phyloP scores from a whole-genome alignment of 2,329 filamentous ascomycete genomes.

The Aspergillus pseudotamarii region DNA sequence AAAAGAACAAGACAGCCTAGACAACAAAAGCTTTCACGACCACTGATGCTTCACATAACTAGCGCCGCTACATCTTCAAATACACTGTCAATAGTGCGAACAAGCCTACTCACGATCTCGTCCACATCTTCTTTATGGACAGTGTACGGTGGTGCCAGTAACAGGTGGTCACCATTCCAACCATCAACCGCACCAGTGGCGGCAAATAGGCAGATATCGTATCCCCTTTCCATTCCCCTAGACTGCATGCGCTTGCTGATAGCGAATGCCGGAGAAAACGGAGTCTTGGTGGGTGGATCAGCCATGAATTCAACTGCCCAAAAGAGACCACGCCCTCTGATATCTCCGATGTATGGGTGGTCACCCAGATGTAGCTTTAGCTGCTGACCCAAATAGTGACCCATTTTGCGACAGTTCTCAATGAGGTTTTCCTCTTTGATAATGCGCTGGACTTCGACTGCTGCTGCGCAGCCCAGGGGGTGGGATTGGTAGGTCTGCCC shows the following conservation, averaged over 20 bases:
- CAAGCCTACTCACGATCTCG: constrained; percentile 4
- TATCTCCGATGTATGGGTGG: constrained; percentile 50
- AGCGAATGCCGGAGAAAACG: background rate
- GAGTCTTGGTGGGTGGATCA: constrained; percentile 14
- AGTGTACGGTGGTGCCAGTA: constrained; percentile 8
- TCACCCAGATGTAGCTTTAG: constrained; percentile 30
- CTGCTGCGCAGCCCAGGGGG: constrained; percentile 55
- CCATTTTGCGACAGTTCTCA: constrained; percentile 32
- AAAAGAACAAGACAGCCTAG: background rate
- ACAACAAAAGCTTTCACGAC: background rate
- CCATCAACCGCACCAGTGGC: constrained; percentile 14
- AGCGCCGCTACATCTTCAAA: constrained; percentile 1
- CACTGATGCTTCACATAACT: background rate
- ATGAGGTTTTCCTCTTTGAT: constrained; percentile 59
- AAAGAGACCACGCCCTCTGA: constrained; percentile 59
- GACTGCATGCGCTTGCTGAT: constrained; percentile 7
- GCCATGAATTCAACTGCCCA: constrained; percentile 45
- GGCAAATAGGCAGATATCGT: constrained; percentile 9
- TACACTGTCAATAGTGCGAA: constrained; percentile 2
- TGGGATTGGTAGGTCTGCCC: constrained; percentile 63
- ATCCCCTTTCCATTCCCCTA: constrained; percentile 11
- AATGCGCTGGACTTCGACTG: constrained; percentile 61
- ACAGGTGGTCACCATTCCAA: constrained; percentile 49
- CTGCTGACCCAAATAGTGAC: constrained; percentile 13
- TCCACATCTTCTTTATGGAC: constrained; percentile 3